Evolutionary conservation across 805 yeast genomes (phyloP), one percentile per base, ranked within the genome.

Genomic region (Kazachstania martiniae): DNA sequence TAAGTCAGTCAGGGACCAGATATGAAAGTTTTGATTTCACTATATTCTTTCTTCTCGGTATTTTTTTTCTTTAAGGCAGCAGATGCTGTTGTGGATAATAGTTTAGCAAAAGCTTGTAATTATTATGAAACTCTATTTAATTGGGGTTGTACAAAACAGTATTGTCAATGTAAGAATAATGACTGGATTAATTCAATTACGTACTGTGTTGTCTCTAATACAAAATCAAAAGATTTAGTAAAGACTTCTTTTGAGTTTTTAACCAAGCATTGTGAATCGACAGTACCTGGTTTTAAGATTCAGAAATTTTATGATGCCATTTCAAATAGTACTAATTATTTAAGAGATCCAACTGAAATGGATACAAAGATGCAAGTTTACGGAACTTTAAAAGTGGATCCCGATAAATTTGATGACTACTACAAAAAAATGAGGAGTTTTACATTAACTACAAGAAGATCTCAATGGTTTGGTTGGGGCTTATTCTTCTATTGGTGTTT

Each of bases 381-480:
- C 14, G 56, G 56, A 25, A 62, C 69, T 1, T 34, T 66, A 19
- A 38, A 36, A 13, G 59, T 60, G 3, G 51, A 59, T 22, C 43
- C 42, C 17, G 47, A 56, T 1, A 52, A 45, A 8, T 63, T 54
- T 34, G 48, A 37, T 4, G 59, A 53, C 34, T 63, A 59, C 32
- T 49, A 49, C 27, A 31, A 38, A 7, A 55, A 61, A 5, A 62
- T 62, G 40, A 54, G 58, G 31, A 62, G 63, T 31, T 57, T 47
- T 26, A 55, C 61, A 16, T 49, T 55, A 5, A 60, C 58, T 21
- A 63, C 64, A 7, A 37, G 52, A 17, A 48, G 61, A 29, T 59
- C 66, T 13, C 65, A 59, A 37, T 55, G 63, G 46, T 58, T 57
- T 32, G 68, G 66, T 8, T 66, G 70, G 70, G 71, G 69, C n/a